Conservation (phyloP, 768 basidiomycete species). For the Pisolithus microcarpus region DNA sequence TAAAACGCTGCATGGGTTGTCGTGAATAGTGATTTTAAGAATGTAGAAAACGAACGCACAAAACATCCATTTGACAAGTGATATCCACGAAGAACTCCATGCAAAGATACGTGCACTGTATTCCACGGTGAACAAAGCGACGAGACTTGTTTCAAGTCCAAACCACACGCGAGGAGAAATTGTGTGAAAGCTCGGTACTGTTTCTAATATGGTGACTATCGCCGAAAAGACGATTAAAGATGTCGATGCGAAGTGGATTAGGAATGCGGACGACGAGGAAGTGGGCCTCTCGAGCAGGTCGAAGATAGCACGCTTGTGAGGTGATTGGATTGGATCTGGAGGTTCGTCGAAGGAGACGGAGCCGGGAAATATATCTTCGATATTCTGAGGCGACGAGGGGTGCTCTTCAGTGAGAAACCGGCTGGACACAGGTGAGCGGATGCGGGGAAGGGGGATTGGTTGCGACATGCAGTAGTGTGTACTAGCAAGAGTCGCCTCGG, state of each 20-base stretch:
- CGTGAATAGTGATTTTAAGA: conserved; percentile 1
- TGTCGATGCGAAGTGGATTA: conserved; percentile 65
- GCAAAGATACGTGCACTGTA: conserved; percentile 67
- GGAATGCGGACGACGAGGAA: conserved; percentile 67
- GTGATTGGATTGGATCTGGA: conserved; percentile 22
- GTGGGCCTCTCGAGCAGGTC: conserved; percentile 75
- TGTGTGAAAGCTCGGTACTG: conserved; percentile 68
- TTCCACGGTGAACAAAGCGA: conserved; percentile 82
- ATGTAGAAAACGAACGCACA: conserved; percentile 38
- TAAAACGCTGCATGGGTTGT: conserved; percentile 53
- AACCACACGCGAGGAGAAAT: conserved; percentile 73
- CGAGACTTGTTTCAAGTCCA: conserved; percentile 78
- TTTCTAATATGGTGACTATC: conserved; percentile 70
- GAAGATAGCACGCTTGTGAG: conserved; percentile 61
- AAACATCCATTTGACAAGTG: conserved; percentile 55
- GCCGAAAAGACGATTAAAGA: conserved; percentile 69
- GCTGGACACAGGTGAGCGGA: conserved; percentile 22
- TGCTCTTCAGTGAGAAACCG: conserved; percentile 42
- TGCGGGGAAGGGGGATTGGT: conserved; percentile 22
- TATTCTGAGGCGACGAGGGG: conserved; percentile 22
- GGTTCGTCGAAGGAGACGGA: conserved; percentile 29
- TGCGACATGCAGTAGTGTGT: conserved; percentile 17
- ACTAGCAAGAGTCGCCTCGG: too few relatives aligned
- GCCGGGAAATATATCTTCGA: conserved; percentile 35
- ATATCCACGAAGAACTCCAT: conserved; percentile 63